Evolutionary conservation across 2,329 filamentous ascomycete genomes (phyloP).

Genomic region (Claviceps maximensis): DNA sequence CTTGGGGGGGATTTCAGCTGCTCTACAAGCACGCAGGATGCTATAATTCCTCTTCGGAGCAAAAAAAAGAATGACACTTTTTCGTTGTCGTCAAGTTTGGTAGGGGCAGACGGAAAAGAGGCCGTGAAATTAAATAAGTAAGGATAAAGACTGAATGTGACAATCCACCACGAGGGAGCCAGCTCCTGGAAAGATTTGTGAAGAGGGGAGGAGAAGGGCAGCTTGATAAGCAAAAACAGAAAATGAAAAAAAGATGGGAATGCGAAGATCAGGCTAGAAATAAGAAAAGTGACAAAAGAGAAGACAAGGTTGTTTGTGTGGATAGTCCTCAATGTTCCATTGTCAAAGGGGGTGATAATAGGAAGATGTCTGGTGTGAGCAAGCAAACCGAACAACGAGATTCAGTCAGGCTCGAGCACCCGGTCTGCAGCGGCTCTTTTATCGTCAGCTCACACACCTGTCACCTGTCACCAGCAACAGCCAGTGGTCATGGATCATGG

Average conservation of each 20-base stretch:
- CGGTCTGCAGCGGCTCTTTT: slow-evolving; percentile 1
- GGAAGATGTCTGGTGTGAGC: not conserved
- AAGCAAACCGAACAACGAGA: not conserved
- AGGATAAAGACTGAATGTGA: not conserved
- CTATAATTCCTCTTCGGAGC: not conserved
- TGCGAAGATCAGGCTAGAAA: not conserved
- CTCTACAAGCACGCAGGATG: not conserved
- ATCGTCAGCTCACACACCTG: not conserved
- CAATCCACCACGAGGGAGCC: not conserved
- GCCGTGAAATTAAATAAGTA: not conserved
- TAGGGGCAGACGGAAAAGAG: not conserved
- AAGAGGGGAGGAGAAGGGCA: not conserved
- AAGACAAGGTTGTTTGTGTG: not conserved
- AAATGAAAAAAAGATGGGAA: not conserved
- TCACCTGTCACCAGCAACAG: not conserved
- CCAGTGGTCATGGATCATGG: too few species aligned
- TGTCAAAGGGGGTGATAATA: slow-evolving; percentile 2
- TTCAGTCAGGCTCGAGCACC: not conserved
- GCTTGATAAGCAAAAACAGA: not conserved
- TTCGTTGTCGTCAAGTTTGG: not conserved
- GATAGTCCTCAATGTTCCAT: not conserved
- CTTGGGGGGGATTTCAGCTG: not conserved
- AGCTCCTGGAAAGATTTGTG: not conserved
- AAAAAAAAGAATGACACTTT: not conserved
- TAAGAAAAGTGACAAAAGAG: not conserved